Evolutionary conservation across 257 asterid species (phyloP), one percentile per base, ranked within the genome.

Genomic region (Ilex asprella): DNA sequence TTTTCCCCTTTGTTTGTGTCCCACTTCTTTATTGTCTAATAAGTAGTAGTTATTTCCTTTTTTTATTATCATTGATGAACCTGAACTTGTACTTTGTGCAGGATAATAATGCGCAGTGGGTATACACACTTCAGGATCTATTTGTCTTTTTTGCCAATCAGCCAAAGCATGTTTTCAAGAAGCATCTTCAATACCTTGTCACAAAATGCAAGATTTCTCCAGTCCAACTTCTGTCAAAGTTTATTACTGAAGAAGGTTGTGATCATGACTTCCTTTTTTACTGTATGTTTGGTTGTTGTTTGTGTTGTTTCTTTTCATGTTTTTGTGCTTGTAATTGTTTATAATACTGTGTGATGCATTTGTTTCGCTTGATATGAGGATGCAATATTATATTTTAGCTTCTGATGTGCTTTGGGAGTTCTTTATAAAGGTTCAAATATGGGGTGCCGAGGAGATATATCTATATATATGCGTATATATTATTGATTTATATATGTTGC

Each of bases 241-340:
- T 85, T 60, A 73, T 86, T 61, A 73, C 81, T 35, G 88, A 78
- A 61, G 97, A 86, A 85, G 99, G 99, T 92, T 30, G 31, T 59
- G 53, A 59, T 12, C 27, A 16, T 46, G 30, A 12, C 49, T 35
- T 31, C 62, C 21, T 54, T 61, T 52, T 62, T 50, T 61, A 29
- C 49, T 61, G 35, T 31, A 58, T 41, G 55, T 64, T 63, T 11
- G 8, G 41, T 57, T 10, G 8, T 68, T 52, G 55, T 41, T 15
- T 67, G 63, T 39, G 30, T 51, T 29, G 56, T 43, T 31, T n/a
- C 56, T 13, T 51, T 49, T 55, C 47, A 44, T n/a, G 63, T 39
- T 63, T 16, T 64, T 55, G 53, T 56, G 63, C 51, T 59, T 64
- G 63, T 55, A 58, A 62, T 44, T 51, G 66, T 35, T 35, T 35